Percentiles rank a stretch among this genome's conserved stretches.
Conservation (phyloP, 148 eudicot species). For the Rhododendron mucronatum region DNA sequence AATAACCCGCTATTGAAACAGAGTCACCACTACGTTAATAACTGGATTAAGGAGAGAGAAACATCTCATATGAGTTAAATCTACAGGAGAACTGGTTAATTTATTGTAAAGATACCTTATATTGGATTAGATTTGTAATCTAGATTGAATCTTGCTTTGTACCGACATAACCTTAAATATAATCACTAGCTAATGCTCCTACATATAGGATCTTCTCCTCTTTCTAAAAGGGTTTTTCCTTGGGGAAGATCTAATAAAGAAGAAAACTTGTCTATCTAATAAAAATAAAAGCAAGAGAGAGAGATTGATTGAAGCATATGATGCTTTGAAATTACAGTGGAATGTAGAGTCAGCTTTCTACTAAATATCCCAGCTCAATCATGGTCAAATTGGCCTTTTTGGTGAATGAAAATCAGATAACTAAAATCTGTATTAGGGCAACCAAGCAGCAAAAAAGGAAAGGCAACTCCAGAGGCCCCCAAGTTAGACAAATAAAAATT, state of each 20-base stretch:
- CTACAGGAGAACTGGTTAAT: not conserved
- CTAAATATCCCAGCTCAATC: constrained; percentile 23
- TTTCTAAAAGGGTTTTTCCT: constrained; percentile 25
- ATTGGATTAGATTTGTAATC: constrained; percentile 11
- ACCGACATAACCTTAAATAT: constrained; percentile 17
- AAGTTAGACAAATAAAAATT: not conserved
- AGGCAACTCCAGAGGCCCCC: not conserved
- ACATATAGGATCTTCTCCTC: constrained; percentile 23
- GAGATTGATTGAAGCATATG: constrained; percentile 11
- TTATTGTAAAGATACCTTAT: not conserved
- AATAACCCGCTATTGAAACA: constrained; percentile 8
- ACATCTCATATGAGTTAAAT: not conserved
- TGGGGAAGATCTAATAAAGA: constrained; percentile 21
- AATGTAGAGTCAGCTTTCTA: constrained; percentile 37
- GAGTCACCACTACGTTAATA: not conserved
- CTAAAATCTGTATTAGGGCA: not conserved
- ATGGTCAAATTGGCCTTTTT: constrained; percentile 25
- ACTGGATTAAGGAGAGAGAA: not conserved
- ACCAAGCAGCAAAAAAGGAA: constrained; percentile 4
- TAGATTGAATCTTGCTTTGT: constrained; percentile 29
- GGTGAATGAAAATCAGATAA: not conserved
- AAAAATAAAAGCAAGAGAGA: not conserved
- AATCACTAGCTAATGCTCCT: constrained; percentile 19
- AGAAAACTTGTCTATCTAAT: not conserved
- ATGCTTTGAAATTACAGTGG: constrained; percentile 28